These are phyloP conservation scores for Guadua angustifolia DNA, from an alignment of 176 grass and related monocot species.

Conservation along the genomic window DNA sequence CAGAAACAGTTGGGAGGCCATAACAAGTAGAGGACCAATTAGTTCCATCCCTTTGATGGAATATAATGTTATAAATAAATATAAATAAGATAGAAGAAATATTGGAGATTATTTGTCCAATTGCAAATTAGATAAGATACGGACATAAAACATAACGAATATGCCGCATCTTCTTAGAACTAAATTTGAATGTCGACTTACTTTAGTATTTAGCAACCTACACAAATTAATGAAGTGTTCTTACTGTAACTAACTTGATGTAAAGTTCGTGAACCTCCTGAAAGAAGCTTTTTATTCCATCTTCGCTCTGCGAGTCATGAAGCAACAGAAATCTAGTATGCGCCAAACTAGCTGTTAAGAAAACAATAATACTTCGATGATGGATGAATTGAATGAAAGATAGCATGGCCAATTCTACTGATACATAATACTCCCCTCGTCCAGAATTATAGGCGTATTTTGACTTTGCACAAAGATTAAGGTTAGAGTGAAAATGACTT, in stretches of 20 bases:
- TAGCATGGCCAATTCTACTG: background rate
- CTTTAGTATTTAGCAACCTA: slow-evolving; percentile 30
- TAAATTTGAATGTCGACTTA: background rate
- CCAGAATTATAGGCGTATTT: no score
- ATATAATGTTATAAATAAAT: slow-evolving; percentile 11
- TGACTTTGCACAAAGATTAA: no score
- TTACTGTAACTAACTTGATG: slow-evolving; percentile 45
- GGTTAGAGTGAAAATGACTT: no score
- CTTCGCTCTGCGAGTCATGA: slow-evolving; percentile 73
- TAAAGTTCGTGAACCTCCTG: slow-evolving; percentile 91
- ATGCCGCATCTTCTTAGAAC: background rate
- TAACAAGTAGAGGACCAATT: background rate
- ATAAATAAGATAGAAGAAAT: background rate
- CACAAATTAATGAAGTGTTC: background rate
- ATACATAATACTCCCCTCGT: no score
- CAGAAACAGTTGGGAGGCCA: background rate
- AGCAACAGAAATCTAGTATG: slow-evolving; percentile 93
- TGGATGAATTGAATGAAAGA: background rate
- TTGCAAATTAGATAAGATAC: background rate
- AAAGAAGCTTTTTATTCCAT: slow-evolving; percentile 89
- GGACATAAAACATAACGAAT: background rate
- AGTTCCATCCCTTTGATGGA: background rate
- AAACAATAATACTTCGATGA: slow-evolving; percentile 17
- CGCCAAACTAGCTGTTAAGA: slow-evolving; percentile 49
- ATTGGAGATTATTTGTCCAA: slow-evolving; percentile 1